Base-by-base conservation (phyloP, 75 land plant species). In the Pinus tabuliformis region DNA sequence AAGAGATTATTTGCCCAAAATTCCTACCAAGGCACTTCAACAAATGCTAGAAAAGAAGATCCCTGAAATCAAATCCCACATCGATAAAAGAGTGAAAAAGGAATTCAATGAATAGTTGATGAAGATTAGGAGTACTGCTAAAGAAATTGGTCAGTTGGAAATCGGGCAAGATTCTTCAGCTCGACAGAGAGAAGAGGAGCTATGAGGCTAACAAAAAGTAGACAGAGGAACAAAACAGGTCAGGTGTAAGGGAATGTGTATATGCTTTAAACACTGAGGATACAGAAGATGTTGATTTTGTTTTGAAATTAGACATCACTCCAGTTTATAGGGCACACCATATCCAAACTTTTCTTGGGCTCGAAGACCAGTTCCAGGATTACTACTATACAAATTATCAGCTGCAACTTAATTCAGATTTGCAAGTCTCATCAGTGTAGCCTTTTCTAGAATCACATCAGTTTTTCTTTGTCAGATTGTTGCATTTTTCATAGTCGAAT, bases 71-170 rank as follows among this genome's bases (percentile, higher is more conserved):
- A 78, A 94, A 20, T 62, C 79, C 11, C 77, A 89, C 62, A 84
- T 93, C 62, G 99, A 97, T 84, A 80, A 86, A 62, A 80, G 76
- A 62, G 86, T 90, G 21, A 81, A 76, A 77, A 84, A 85, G 84
- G 99, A 97, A 75, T 89, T 97, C 72, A 90, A 88, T 33, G 99
- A 97, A 60, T 97, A 98, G 99, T 86, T 97, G 1, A 98, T 97
- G 45, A 89, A 92, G 73, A 91, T 97, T 75, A 90, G 99, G 7
- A 82, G 83, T 11, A 88, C 80, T 45, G 83, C 92, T 56, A 82
- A 96, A 58, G 87, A 91, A 49, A 77, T 97, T 30, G 99, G 99
- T 5, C 99, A 97, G 82, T 60, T 95, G 16, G 97, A 98, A 60
- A 95, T 97, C 59, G 92, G 95, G 13, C 91, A 86, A 74, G 99